Conservation (phyloP, 2,329 filamentous ascomycete genomes). For the Colletotrichum trifolii region DNA sequence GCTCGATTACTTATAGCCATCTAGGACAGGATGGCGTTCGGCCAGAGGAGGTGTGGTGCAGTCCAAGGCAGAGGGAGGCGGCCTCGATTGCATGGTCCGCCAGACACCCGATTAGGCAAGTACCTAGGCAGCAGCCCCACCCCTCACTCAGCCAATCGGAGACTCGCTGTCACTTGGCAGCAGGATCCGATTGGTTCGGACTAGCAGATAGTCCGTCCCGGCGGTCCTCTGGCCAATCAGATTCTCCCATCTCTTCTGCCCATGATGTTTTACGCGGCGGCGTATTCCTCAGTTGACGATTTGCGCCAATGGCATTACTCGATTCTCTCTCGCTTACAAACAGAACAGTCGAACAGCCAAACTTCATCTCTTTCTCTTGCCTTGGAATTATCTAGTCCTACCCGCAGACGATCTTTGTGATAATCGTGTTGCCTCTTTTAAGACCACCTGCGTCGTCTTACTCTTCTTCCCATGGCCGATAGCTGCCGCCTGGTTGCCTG, state of each 20-base stretch:
- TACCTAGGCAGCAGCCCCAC: no score
- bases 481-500: not conserved
- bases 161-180: not conserved
- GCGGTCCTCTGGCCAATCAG: not conserved
- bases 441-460: no score
- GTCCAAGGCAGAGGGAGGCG: no score
- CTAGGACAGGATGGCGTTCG: no score
- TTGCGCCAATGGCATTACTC: not conserved
- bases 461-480: no score
- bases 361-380: not conserved
- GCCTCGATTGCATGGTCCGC: no score
- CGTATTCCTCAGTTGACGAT: conserved; percentile 17
- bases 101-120: no score
- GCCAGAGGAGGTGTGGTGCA: no score
- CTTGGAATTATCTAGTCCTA: not conserved
- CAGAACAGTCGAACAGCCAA: not conserved
- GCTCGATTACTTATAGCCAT: no score
- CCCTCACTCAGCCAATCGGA: no score
- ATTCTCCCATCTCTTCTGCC: not conserved
- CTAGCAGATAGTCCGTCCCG: not conserved
- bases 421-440: no score
- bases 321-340: conserved; percentile 6
- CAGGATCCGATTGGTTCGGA: not conserved
- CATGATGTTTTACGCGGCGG: conserved; percentile 26
- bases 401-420: no score